Evolutionary conservation across 257 asterid species (phyloP), one percentile per base, ranked within the genome.

Genomic region (Coffea eugenioides): DNA sequence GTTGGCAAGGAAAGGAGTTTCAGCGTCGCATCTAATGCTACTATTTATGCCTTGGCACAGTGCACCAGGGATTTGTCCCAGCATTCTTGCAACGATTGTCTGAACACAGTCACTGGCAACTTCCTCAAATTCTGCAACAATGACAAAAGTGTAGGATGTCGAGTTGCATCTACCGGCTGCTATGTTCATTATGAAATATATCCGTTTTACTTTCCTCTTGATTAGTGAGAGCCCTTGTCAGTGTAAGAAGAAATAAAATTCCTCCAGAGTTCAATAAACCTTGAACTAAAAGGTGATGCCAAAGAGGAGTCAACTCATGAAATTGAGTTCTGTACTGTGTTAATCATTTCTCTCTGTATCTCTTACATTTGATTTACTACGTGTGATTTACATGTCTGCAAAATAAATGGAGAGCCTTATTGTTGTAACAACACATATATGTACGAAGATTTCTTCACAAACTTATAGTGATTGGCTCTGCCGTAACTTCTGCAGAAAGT

Each of bases 401-500:
- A 54, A 62, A n/a, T 62, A 25, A 8, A 71, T 57, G 27, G 0
- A 61, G 45, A 65, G 77, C 72, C 49, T 79, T 64, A 16, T 34
- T 43, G 72, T 52, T 48, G 25, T 23, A 31, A 46, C 51, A 41
- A 36, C 71, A 79, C 31, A 70, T 20, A 18, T 23, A 49, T 57
- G 6, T 31, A 31, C 34, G 34, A 31, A 31, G 34, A 31, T 31
- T 31, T 31, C 34, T 31, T 31, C 1, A 31, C 34, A 31, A 31
- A 31, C 34, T 31, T 31, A 31, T 31, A 31, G 34, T 31, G 34
- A 31, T 31, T 31, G 34, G 34, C 88, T 80, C 84, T 88, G 84
- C 98, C 91, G 15, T 79, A 79, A 97, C 91, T 84, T 96, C 85
- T 31, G 34, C 97, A 96, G 77, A 93, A 95, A 23, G 99, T 94